Conservation (phyloP, 2,329 filamentous ascomycete species). For the Sporothrix pallida region DNA sequence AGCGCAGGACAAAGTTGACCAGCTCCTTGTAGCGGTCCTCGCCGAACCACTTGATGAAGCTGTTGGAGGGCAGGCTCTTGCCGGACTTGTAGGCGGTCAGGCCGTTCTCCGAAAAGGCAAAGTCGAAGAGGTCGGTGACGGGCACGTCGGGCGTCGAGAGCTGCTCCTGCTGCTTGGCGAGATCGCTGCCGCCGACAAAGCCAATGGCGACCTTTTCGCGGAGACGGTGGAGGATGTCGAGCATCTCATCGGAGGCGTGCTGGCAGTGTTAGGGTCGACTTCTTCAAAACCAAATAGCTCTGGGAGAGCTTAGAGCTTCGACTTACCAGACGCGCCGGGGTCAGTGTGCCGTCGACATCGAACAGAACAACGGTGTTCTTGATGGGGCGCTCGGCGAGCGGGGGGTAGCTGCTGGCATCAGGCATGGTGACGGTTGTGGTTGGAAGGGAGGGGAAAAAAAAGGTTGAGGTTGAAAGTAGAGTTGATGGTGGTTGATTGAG, state of each 20-base stretch:
- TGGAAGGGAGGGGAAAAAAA: not conserved
- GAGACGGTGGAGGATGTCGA: slow-evolving; percentile 76
- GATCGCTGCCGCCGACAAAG: slow-evolving; percentile 90
- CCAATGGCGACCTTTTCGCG: slow-evolving; percentile 89
- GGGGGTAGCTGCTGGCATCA: slow-evolving; percentile 59
- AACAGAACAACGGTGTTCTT: slow-evolving; percentile 95
- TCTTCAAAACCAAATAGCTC: not conserved
- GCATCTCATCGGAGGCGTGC: slow-evolving; percentile 79
- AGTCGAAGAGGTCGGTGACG: slow-evolving; percentile 92
- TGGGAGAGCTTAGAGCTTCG: not conserved
- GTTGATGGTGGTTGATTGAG: not conserved
- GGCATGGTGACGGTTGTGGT: slow-evolving; percentile 27
- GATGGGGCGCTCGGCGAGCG: slow-evolving; percentile 81
- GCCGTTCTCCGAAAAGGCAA: slow-evolving; percentile 96
- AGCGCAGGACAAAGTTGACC: slow-evolving; percentile 76
- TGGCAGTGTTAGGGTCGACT: slow-evolving; percentile 45
- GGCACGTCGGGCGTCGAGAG: slow-evolving; percentile 70
- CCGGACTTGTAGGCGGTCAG: slow-evolving; percentile 89
- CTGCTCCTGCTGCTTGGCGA: slow-evolving; percentile 95
- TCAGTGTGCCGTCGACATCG: slow-evolving; percentile 94
- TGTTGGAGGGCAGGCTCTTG: slow-evolving; percentile 73
- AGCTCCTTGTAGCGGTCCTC: slow-evolving; percentile 82
- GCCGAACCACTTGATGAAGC: slow-evolving; percentile 91
- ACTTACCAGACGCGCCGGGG: slow-evolving; percentile 75
- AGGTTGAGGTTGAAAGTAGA: not conserved